phyloP scores from a whole-genome alignment of 768 basidiomycete species.

The Tricholoma hemisulphureum region DNA sequence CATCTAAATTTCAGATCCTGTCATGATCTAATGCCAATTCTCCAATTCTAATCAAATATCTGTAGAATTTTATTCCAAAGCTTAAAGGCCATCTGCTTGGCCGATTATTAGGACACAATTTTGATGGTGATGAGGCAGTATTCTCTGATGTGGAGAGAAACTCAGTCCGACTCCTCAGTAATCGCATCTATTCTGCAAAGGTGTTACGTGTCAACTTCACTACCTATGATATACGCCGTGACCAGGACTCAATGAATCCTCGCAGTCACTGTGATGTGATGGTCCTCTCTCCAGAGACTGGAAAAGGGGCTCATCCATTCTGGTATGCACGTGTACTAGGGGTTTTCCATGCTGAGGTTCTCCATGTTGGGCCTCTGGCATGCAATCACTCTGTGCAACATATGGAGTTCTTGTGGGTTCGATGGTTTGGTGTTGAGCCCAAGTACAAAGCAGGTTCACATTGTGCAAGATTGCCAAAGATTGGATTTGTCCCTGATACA shows the following conservation, averaged over 20 bases:
- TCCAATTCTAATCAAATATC: neutral
- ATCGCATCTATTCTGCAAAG: neutral
- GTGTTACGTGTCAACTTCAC: neutral
- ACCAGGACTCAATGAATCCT: no score
- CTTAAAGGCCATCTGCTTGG: neutral
- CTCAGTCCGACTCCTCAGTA: neutral
- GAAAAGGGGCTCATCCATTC: slow-evolving; percentile 24
- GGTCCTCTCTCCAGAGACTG: slow-evolving; percentile 22
- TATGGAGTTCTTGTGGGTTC: slow-evolving; percentile 39
- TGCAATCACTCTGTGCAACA: neutral
- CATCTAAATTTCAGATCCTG: neutral
- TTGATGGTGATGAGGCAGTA: neutral
- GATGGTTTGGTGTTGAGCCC: slow-evolving; percentile 34
- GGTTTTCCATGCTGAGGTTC: slow-evolving; percentile 30
- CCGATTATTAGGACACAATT: neutral
- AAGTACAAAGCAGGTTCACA: slow-evolving; percentile 13
- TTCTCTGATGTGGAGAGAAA: neutral
- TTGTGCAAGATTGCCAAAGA: slow-evolving; percentile 20
- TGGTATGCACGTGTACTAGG: slow-evolving; percentile 36
- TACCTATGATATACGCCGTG: neutral
- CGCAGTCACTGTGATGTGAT: no score
- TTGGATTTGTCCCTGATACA: slow-evolving; percentile 25
- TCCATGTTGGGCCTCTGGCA: slow-evolving; percentile 12
- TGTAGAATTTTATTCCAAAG: neutral
- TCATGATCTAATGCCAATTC: no score